A percentile compares a stretch with the other conserved stretches of the same genome.
phyloP scores from a whole-genome alignment of 768 basidiomycete species.

The Dictyophora rubrovolvata region DNA sequence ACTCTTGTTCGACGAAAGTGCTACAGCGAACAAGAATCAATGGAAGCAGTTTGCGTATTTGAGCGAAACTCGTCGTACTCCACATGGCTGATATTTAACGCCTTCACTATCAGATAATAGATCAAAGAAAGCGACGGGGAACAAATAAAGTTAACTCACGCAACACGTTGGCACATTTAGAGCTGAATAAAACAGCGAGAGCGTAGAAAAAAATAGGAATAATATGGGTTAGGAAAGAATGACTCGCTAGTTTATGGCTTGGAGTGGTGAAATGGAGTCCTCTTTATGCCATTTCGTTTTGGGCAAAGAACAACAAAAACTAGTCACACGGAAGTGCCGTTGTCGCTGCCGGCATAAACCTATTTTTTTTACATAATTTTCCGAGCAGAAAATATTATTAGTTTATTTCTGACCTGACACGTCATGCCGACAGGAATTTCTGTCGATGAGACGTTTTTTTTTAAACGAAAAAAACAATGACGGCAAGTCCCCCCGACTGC shows the following conservation, averaged over 20 bases:
- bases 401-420: too few species aligned
- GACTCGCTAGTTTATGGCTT: background rate
- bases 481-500: too few species aligned
- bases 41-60: background rate
- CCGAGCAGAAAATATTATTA: too few species aligned
- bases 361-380: background rate
- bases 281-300: background rate
- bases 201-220: background rate
- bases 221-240: background rate
- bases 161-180: background rate
- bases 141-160: background rate
- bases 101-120: background rate
- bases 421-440: too few species aligned
- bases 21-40: background rate
- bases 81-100: background rate
- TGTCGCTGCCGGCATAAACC: background rate
- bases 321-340: background rate
- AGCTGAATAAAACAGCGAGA: background rate
- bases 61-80: background rate
- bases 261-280: background rate
- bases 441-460: too few species aligned
- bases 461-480: too few species aligned
- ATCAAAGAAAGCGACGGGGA: background rate
- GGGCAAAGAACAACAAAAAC: background rate
- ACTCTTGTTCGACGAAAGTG: background rate